Evolutionary conservation across 2,329 filamentous ascomycete species (phyloP).

Genomic region (Dactylellina parvicollis): DNA sequence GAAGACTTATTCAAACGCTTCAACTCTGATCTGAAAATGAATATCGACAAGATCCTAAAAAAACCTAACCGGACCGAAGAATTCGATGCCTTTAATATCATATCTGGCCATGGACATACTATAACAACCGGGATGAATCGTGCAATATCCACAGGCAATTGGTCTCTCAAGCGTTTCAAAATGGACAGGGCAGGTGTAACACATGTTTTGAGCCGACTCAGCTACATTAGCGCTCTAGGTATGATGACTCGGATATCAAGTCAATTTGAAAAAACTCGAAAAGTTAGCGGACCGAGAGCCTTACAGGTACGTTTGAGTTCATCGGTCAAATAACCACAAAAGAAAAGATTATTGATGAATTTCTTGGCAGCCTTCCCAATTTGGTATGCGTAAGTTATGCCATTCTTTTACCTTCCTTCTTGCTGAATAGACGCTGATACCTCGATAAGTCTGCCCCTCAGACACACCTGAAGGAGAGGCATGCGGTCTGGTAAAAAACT

Average conservation of each 20-base stretch:
- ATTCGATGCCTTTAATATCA: slow-evolving; percentile 85
- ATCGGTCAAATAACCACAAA: not conserved
- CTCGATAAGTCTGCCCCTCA: slow-evolving; percentile 75
- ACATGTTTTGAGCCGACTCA: slow-evolving; percentile 91
- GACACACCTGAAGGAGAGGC: slow-evolving; percentile 99
- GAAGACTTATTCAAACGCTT: slow-evolving; percentile 99
- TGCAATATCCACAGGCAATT: slow-evolving; percentile 96
- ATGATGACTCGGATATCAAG: slow-evolving; percentile 99
- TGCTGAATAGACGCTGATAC: not conserved
- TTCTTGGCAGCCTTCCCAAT: slow-evolving; percentile 79
- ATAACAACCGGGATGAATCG: slow-evolving; percentile 95
- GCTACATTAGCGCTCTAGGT: slow-evolving; percentile 93
- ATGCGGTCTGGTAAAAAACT: slow-evolving; percentile 95
- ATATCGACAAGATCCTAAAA: slow-evolving; percentile 93
- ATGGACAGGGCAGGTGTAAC: slow-evolving; percentile 98
- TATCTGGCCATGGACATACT: slow-evolving; percentile 82
- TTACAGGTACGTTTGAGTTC: slow-evolving; percentile 68
- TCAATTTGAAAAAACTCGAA: slow-evolving; percentile 98
- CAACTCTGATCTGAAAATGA: slow-evolving; percentile 85
- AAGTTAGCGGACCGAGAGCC: slow-evolving; percentile 93
- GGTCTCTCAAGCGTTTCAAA: slow-evolving; percentile 96
- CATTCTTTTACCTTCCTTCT: not conserved
- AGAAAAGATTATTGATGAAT: not conserved
- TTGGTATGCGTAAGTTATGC: slow-evolving; percentile 75
- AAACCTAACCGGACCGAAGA: slow-evolving; percentile 89